Base-by-base conservation (phyloP, 2,329 filamentous ascomycete genomes). In the Ophiocordyceps australis region DNA sequence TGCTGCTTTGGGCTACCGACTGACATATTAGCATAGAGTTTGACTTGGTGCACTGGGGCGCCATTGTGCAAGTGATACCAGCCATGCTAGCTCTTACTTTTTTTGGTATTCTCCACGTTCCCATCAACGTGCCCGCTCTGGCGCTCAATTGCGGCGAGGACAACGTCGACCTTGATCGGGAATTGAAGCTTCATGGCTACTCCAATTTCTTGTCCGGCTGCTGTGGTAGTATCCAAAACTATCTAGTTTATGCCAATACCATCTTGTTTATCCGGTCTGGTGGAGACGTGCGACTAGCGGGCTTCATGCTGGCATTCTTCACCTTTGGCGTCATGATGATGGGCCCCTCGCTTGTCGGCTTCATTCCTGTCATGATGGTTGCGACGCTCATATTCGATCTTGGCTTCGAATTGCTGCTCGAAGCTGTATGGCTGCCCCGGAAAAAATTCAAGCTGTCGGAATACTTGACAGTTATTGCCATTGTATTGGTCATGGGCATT, bases 71-170 rank as follows among this genome's bases (percentile, higher is more conserved):
- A 40, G 85, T 78, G 2, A 64, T 94, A 17, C 89, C 89, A 1
- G 85, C 89, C 17, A 95, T 98, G 80, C 73, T 98, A 40, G 89
- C 89, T 0, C 56, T 98, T 32, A 95, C 89, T 0, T 98, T 98
- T 57, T 98, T 98, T 41, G 89, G 89, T 27, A 76, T 98, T 29
- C 65, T 98, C 3, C 89, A 98, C 45, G 89, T 98, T 3, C 89
- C 89, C 0, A 98, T 98, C 52, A 98, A 98, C 41, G 85, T 98
- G 5, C 89, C 89, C 3, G 89, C 89, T 3, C 56, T 98, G 30
- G 89, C 82, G 0, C 75, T 93, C 25, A 83, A 82, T 17, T 81
- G 79, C 5, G 82, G 83, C 22, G 85, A 95, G 48, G 89, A 98
- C 44, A 79, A 95, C 42, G 66, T 92, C 17, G 74, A 91, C 43